These are phyloP conservation scores for Didymellaceae sp. DNA, from an alignment of 2,329 filamentous ascomycete species.

Conservation along the genomic window DNA sequence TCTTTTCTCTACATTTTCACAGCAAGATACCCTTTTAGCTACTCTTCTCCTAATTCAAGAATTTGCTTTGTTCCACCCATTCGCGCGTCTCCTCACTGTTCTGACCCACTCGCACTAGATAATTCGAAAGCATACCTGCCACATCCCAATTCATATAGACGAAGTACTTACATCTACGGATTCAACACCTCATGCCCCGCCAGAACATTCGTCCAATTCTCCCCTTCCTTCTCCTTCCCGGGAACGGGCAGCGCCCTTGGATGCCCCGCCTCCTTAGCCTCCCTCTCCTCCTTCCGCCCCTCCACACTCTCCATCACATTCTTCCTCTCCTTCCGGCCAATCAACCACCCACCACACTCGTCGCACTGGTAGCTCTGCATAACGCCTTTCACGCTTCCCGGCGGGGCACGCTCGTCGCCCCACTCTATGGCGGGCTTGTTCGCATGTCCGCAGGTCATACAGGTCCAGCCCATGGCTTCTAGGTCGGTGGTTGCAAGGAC, in stretches of 20 bases:
- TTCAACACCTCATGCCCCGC: background rate
- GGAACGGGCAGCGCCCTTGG: background rate
- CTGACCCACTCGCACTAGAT: too few relatives aligned
- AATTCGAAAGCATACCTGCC: too few relatives aligned
- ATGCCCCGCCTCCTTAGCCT: background rate
- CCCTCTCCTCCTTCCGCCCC: background rate
- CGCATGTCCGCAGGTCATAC: background rate
- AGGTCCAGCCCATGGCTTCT: background rate
- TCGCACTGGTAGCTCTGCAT: background rate
- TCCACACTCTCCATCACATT: background rate
- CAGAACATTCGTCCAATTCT: background rate
- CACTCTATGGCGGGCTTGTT: background rate
- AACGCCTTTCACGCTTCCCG: background rate
- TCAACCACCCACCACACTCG: background rate
- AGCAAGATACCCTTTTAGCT: slow-evolving; percentile 26
- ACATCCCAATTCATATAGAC: too few relatives aligned
- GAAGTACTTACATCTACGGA: too few relatives aligned
- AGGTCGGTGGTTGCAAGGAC: background rate
- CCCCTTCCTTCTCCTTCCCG: background rate
- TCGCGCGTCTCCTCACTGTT: too few relatives aligned
- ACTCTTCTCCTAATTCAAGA: slow-evolving; percentile 18
- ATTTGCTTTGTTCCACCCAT: background rate
- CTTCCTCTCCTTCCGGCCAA: background rate
- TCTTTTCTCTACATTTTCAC: slow-evolving; percentile 8
- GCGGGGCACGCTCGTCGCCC: background rate